Base-by-base conservation (phyloP, 208 protist species). In the Leptomonas seymouri region DNA sequence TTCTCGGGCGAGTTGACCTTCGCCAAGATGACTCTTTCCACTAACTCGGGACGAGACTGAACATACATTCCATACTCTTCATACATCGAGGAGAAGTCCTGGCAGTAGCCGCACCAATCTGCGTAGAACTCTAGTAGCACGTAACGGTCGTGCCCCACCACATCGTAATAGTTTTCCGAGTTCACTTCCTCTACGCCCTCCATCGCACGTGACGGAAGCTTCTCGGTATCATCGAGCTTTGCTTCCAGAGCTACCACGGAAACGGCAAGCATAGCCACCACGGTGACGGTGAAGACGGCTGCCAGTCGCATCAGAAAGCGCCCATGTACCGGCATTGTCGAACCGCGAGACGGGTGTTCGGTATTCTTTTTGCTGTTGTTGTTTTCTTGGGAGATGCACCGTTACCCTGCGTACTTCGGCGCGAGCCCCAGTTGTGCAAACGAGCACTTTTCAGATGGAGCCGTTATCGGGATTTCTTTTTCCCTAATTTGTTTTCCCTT, bases 71-170 rank as follows among this genome's bases (percentile, higher is more conserved):
- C 75, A 7, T 73, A 63, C 14, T 65, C 31, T 2, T 46, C 59
- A 34, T 75, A 81, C 6, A 84, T 27, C 9, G 86, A 49, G 1
- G 68, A 63, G 34, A 93, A 65, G 25, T 70, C 27, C 25, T 36
- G 50, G 49, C 71, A 73, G 74, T 95, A 81, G 20, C 82, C 84
- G 58, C 91, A 96, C 93, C 91, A 94, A 27, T 78, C 79, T n/a
- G 83, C 85, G 68, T 93, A 95, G 56, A 97, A 96, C 74, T 96
- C 84, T 16, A 97, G 50, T 25, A 92, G 60, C 28, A 80, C 75
- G 48, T 73, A 78, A 21, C 57, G 53, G 15, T 81, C 71, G 48
- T 76, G 67, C 5, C 71, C 76, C 21, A 90, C 71, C 14, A 87
- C 30, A n/a, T 79, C 67, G 59, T 79, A 57, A 57, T 85, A 86